These are phyloP conservation scores for Agaricus blazei DNA, from an alignment of 768 basidiomycete species.

Conservation along the genomic window DNA sequence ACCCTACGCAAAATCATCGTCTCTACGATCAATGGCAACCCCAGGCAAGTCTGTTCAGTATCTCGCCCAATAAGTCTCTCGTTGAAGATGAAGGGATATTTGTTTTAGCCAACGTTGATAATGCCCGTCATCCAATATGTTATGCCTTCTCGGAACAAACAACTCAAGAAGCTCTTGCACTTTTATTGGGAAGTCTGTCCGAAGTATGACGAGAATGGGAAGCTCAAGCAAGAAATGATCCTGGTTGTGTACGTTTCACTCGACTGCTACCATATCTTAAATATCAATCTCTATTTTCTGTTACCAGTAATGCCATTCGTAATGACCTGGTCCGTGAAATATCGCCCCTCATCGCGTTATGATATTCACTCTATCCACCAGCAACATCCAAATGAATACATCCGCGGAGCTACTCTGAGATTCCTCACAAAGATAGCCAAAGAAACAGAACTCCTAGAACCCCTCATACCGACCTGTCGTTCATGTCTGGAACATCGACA, in stretches of 20 bases:
- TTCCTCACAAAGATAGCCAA: slow-evolving; percentile 94
- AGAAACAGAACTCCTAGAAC: slow-evolving; percentile 92
- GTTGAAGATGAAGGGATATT: not conserved
- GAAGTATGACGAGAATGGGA: slow-evolving; percentile 94
- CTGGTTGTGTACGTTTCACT: slow-evolving; percentile 78
- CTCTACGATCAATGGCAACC: slow-evolving; percentile 91
- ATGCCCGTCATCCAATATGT: slow-evolving; percentile 99
- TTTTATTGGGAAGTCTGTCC: slow-evolving; percentile 99
- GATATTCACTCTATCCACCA: slow-evolving; percentile 22
- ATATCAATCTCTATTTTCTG: slow-evolving; percentile 6
- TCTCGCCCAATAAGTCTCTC: not conserved
- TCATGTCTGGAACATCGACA: slow-evolving; percentile 96
- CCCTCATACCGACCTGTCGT: slow-evolving; percentile 89
- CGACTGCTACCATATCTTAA: not conserved
- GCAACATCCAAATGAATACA: slow-evolving; percentile 99
- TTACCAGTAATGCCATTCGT: slow-evolving; percentile 84
- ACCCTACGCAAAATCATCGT: slow-evolving; percentile 92
- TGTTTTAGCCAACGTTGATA: slow-evolving; percentile 72
- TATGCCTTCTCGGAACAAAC: slow-evolving; percentile 92
- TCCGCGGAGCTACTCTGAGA: slow-evolving; percentile 94
- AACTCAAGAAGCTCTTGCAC: slow-evolving; percentile 93
- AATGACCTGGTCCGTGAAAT: slow-evolving; percentile 79
- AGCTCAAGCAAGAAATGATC: slow-evolving; percentile 99
- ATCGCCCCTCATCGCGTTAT: not conserved
- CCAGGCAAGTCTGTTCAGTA: slow-evolving; percentile 51